Evolutionary conservation across 768 basidiomycete species (phyloP).

Genomic region (Calocera cornea): DNA sequence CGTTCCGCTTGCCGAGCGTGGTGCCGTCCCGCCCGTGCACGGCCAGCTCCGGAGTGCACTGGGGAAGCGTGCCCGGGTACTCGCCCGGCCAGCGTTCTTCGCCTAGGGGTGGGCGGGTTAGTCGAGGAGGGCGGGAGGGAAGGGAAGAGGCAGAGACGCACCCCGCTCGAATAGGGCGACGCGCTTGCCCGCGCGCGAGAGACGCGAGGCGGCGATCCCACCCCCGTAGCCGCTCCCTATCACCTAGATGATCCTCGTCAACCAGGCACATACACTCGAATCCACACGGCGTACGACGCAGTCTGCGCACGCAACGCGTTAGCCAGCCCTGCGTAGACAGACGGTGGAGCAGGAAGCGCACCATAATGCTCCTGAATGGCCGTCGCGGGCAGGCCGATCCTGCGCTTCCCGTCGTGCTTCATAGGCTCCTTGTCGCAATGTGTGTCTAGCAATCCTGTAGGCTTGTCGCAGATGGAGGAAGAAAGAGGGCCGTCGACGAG

Average conservation of each 20-base stretch:
- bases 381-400: not conserved
- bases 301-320: not conserved
- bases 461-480: too few relatives aligned
- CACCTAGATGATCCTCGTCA: not conserved
- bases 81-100: slow-evolving; percentile 4
- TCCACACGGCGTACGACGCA: too few relatives aligned
- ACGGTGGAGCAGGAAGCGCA: not conserved
- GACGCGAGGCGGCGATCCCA: slow-evolving; percentile 7
- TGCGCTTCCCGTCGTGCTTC: not conserved
- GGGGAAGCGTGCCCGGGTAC: not conserved
- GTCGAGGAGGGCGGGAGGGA: not conserved
- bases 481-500: too few relatives aligned
- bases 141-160: not conserved
- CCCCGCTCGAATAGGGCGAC: slow-evolving; percentile 6
- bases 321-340: not conserved
- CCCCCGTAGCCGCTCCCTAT: slow-evolving; percentile 7
- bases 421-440: not conserved
- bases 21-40: not conserved
- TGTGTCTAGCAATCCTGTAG: too few relatives aligned
- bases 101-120: not conserved
- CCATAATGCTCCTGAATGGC: not conserved
- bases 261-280: too few relatives aligned
- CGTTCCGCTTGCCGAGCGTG: not conserved
- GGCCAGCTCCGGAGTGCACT: not conserved
- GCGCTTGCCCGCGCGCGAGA: slow-evolving; percentile 4